Base-by-base conservation (phyloP, 1,284 basidiomycete genomes). In the Singerocomus rubriflavus region DNA sequence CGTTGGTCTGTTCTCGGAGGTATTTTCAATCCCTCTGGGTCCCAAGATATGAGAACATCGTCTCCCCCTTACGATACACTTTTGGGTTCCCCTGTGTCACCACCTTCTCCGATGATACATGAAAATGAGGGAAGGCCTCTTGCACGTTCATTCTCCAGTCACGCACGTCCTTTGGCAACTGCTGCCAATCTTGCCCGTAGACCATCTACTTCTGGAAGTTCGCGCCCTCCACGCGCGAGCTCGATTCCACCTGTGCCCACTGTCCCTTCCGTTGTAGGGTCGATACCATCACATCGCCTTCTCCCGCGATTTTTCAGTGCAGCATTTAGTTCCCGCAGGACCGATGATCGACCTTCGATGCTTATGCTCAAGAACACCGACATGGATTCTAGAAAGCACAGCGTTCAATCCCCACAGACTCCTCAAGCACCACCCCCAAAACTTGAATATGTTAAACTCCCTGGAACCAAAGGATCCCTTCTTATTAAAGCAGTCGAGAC, bases 391-490 rank as follows among this genome's bases (percentile, higher is more conserved):
- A 64, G 62, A 57, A 73, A 66, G 58, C 67, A 54, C 35, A 53
- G 31, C 32, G 27, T 54, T 10, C 63, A 69, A 17, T 57, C 66
- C 30, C 63, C 72, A 6, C 46, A 68, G n/a, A 63, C 74, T 32
- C 65, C 75, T 13, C 80, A 79, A 53, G 72, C 80, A 4, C 83
- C 87, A n/a, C 82, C 88, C 6, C 88, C 88, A 3, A 91, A 91
- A 65, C 68, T 93, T 39, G 91, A 93, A 65, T 93, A 92, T 62
- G 86, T 93, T 54, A 93, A 93, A 68, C 76, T 93, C 9, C 91
- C 91, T 7, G 86, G 91, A n/a, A 93, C 91, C 2, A 93, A 91
- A 65, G 87, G 88, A 44, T 82, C 91, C 13, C 66, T 91, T 29
- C 72, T 89, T 66, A 79, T 93, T 50, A 90, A 91, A 61, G 83